Evolutionary conservation across 208 protist genomes (phyloP).

Genomic region (Borovskyia barvae): DNA sequence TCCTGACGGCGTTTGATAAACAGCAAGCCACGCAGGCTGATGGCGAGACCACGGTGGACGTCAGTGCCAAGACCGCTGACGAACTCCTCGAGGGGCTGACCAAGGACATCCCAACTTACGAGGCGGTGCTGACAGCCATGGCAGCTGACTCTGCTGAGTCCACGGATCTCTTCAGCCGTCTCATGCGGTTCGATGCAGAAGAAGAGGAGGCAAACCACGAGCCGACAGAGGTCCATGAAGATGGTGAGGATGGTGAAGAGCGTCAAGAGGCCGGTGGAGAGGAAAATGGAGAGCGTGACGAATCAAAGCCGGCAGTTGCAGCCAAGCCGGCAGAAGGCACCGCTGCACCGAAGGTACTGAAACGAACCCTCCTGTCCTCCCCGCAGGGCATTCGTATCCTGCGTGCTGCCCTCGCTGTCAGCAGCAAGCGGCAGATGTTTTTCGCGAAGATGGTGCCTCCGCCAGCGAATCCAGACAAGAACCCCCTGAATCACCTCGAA

Average conservation of each 20-base stretch:
- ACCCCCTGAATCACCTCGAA: constrained; percentile 22
- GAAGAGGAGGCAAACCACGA: constrained; percentile 13
- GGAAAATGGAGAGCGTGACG: constrained; percentile 15
- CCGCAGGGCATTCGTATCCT: constrained; percentile 56
- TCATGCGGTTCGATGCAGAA: constrained; percentile 14
- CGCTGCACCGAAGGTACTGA: constrained; percentile 4
- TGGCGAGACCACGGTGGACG: constrained; percentile 12
- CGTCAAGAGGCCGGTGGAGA: constrained; percentile 5
- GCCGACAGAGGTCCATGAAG: constrained; percentile 10
- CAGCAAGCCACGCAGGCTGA: constrained; percentile 14
- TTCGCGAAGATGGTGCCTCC: constrained; percentile 44
- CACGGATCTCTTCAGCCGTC: constrained; percentile 40
- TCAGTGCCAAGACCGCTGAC: constrained; percentile 21
- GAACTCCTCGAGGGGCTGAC: constrained; percentile 36
- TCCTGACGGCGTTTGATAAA: constrained; percentile 61
- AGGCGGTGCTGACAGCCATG: constrained; percentile 33
- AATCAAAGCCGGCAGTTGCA: neutral
- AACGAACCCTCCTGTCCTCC: constrained; percentile 26
- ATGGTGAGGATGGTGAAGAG: constrained; percentile 8
- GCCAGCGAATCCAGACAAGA: constrained; percentile 13
- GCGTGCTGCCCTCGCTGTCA: constrained; percentile 30
- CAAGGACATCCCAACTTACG: constrained; percentile 37
- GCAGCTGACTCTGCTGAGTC: constrained; percentile 47
- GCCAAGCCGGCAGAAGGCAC: neutral
- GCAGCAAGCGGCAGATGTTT: constrained; percentile 47